Percentiles rank a stretch among this genome's conserved stretches.
phyloP scores from a whole-genome alignment of 2,329 filamentous ascomycete species.

The Fusarium xylarioides region DNA sequence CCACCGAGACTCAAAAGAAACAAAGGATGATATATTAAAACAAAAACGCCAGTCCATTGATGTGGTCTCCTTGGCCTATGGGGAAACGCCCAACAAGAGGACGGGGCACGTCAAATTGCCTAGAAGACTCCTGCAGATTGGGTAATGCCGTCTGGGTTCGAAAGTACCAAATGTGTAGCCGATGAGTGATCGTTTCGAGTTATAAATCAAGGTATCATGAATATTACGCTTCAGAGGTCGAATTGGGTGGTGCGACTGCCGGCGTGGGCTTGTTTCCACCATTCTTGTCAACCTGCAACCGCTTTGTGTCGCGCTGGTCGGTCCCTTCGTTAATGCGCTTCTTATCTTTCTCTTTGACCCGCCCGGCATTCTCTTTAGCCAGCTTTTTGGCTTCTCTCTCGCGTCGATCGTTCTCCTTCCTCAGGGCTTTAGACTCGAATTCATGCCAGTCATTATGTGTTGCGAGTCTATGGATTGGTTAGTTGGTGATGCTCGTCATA shows the following conservation, averaged over 20 bases:
- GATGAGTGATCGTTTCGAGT: background rate
- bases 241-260: conserved; percentile 8
- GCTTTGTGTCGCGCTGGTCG: conserved; percentile 48
- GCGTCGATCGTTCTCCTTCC: conserved; percentile 84
- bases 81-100: conserved; percentile 3
- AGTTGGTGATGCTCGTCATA: conserved; percentile 32
- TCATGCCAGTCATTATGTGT: conserved; percentile 96
- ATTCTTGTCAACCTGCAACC: conserved; percentile 45
- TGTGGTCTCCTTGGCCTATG: background rate
- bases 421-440: conserved; percentile 93
- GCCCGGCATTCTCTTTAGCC: conserved; percentile 49
- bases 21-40: background rate
- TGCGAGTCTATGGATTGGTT: conserved; percentile 67
- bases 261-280: conserved; percentile 19
- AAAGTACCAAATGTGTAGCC: background rate
- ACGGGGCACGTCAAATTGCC: background rate
- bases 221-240: conserved; percentile 18
- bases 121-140: conserved; percentile 9
- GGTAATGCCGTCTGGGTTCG: background rate
- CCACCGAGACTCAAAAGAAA: background rate
- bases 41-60: conserved; percentile 18
- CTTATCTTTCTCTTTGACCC: conserved; percentile 50
- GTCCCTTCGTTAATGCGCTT: conserved; percentile 50
- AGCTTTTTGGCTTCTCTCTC: conserved; percentile 62
- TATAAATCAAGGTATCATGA: background rate